These are phyloP conservation scores for Beauveria sp. DNA, from an alignment of 2,329 filamentous ascomycete species.

Conservation along the genomic window DNA sequence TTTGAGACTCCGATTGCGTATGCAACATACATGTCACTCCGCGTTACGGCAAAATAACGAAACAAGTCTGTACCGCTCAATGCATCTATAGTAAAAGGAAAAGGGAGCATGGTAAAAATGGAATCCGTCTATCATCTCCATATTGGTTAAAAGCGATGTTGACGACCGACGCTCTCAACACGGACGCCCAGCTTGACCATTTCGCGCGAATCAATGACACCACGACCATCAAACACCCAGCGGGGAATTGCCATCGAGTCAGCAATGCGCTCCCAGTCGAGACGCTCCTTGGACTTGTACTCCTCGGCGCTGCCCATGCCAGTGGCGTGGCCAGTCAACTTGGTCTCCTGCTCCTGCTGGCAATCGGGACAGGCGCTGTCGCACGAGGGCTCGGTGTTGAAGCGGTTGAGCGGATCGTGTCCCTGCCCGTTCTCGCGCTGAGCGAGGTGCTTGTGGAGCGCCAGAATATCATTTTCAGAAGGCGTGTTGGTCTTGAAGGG, in stretches of 20 bases:
- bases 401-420: conserved; percentile 38
- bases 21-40: background rate
- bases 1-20: background rate
- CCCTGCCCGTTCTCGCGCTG: conserved; percentile 22
- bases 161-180: conserved; percentile 46
- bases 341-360: conserved; percentile 31
- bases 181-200: conserved; percentile 44
- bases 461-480: conserved; percentile 38
- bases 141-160: conserved; percentile 31
- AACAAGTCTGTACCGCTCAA: background rate
- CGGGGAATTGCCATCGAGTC: conserved; percentile 43
- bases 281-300: conserved; percentile 37
- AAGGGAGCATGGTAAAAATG: background rate
- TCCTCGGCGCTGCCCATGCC: conserved; percentile 37
- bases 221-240: conserved; percentile 51
- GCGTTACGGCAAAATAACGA: background rate
- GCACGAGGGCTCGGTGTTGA: conserved; percentile 38
- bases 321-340: conserved; percentile 31
- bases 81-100: background rate
- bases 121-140: background rate
- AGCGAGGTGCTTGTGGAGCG: conserved; percentile 41
- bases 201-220: conserved; percentile 40
- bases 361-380: conserved; percentile 43
- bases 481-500: conserved; percentile 32
- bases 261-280: conserved; percentile 46